Conservation (phyloP, 441 rosid genomes). For the Theobroma grandiflorum region DNA sequence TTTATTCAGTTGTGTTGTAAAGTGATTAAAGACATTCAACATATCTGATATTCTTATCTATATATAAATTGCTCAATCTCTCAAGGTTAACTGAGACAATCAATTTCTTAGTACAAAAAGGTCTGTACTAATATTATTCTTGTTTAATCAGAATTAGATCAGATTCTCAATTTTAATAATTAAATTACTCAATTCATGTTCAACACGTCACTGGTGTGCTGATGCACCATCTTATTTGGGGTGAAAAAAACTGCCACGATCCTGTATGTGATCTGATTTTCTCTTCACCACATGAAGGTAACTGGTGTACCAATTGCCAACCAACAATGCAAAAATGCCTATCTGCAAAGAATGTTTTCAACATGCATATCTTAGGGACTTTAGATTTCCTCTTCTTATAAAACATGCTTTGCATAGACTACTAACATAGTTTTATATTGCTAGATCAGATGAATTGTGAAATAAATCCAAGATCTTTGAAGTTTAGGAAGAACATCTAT, state of each 20-base stretch:
- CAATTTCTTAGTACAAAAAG: neutral
- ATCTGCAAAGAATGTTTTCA: neutral
- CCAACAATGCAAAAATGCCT: neutral
- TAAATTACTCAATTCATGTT: slow-evolving; percentile 4
- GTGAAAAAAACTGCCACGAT: neutral
- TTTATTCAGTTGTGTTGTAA: neutral
- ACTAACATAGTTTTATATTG: slow-evolving; percentile 34
- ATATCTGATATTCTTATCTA: neutral
- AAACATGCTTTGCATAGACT: slow-evolving; percentile 3
- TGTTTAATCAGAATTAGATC: slow-evolving; percentile 16
- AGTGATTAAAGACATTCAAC: neutral
- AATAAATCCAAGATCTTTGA: slow-evolving; percentile 66
- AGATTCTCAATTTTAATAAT: neutral
- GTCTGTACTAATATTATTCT: neutral
- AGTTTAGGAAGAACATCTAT: slow-evolving; percentile 73
- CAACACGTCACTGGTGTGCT: neutral
- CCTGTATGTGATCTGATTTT: slow-evolving; percentile 1
- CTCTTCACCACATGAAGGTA: neutral
- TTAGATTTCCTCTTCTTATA: slow-evolving; percentile 9
- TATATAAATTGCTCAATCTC: neutral
- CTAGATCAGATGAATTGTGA: slow-evolving; percentile 74
- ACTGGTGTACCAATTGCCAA: neutral
- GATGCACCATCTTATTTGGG: neutral
- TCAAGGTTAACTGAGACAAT: neutral
- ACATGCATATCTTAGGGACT: neutral